Evolutionary conservation across 2,329 filamentous ascomycete species (phyloP).

Genomic region (Seiridium unicorne): DNA sequence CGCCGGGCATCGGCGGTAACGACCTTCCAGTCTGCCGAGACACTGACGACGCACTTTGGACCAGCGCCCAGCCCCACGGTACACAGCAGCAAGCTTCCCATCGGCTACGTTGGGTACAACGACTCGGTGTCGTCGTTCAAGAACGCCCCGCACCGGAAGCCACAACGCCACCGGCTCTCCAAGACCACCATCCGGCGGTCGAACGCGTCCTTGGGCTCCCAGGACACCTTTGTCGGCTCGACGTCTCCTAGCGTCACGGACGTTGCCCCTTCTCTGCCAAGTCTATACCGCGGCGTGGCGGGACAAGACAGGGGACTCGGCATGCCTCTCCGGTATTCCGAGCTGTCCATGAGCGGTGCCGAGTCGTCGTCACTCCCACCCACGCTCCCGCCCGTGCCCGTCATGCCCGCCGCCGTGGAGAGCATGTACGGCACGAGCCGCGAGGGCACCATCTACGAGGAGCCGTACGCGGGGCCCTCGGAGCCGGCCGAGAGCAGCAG

Average conservation of each 20-base stretch:
- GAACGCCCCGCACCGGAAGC: not conserved
- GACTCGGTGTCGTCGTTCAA: constrained; percentile 9
- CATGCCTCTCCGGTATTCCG: not conserved
- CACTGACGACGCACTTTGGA: not conserved
- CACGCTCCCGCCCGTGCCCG: not conserved
- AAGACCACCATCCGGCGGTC: not conserved
- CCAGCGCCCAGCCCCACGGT: not conserved
- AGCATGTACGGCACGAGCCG: not conserved
- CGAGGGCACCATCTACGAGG: not conserved
- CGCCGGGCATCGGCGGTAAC: not conserved
- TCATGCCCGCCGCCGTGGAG: not conserved
- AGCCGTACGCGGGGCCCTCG: not conserved
- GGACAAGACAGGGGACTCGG: too few relatives aligned
- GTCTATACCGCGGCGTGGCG: too few relatives aligned
- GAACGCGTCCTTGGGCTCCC: not conserved
- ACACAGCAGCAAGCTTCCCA: not conserved
- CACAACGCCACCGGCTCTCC: constrained; percentile 2
- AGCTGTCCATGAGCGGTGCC: not conserved
- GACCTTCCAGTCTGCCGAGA: not conserved
- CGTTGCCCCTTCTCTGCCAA: not conserved
- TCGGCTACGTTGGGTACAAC: not conserved
- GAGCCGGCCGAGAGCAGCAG: too few relatives aligned
- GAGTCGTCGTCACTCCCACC: not conserved
- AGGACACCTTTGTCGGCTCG: not conserved
- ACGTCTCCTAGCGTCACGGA: not conserved